A percentile compares a stretch with the other conserved stretches of the same genome.
phyloP scores from a whole-genome alignment of 345 rosid genomes.

The Syzygium aqueum region DNA sequence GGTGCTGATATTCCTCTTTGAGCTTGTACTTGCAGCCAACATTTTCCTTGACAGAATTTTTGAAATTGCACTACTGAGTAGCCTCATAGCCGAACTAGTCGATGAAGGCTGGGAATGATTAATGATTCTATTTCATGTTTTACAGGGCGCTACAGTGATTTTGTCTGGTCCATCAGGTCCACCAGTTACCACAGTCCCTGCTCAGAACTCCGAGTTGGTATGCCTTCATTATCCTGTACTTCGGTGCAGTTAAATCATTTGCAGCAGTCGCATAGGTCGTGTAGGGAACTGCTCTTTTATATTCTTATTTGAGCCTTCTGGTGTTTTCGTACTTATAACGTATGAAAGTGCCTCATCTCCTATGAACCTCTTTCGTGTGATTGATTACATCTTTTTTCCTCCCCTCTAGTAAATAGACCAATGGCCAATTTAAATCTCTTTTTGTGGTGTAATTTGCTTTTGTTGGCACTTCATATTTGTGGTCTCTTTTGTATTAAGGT shows the following conservation, averaged over 20 bases:
- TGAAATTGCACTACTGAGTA: not conserved
- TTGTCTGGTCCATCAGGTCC: slow-evolving; percentile 99
- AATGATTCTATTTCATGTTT: slow-evolving; percentile 9
- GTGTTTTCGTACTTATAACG: not conserved
- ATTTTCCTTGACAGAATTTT: not conserved
- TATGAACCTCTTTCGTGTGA: not conserved
- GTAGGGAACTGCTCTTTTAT: not conserved
- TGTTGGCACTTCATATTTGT: not conserved
- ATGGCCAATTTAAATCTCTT: not conserved
- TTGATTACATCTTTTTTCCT: not conserved
- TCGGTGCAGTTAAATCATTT: not conserved
- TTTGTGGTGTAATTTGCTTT: not conserved
- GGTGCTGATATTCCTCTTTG: not conserved
- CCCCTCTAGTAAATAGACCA: not conserved
- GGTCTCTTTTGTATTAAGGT: not conserved
- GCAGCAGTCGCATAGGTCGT: not conserved
- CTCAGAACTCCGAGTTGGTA: slow-evolving; percentile 90
- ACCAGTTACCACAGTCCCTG: slow-evolving; percentile 75
- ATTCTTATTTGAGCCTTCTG: not conserved
- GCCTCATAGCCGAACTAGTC: not conserved
- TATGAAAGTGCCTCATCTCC: not conserved
- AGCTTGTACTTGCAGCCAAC: not conserved
- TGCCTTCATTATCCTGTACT: not conserved
- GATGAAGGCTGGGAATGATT: not conserved
- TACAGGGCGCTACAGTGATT: slow-evolving; percentile 83